These are phyloP conservation scores for Amesomyces nigricolor DNA, from an alignment of 2,329 filamentous ascomycete species.

Conservation along the genomic window DNA sequence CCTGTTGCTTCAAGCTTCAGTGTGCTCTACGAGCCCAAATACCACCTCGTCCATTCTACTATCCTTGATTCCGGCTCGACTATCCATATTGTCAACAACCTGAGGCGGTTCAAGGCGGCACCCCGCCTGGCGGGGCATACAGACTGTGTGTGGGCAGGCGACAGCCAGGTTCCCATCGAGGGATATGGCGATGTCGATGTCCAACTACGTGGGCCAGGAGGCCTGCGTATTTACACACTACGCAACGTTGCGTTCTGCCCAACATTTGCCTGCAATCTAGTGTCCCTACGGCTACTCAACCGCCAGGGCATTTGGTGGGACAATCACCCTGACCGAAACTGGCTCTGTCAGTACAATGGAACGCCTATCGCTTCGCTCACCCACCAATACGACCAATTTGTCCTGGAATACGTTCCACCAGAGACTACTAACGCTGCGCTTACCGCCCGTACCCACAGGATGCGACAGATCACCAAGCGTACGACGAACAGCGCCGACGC, in stretches of 20 bases:
- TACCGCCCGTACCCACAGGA: no score
- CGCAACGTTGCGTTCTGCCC: neutral
- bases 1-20: no score
- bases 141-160: neutral
- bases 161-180: neutral
- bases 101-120: neutral
- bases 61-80: neutral
- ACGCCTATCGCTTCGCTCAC: no score
- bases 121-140: neutral
- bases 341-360: neutral
- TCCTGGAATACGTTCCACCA: no score
- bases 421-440: no score
- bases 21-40: neutral
- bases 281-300: neutral
- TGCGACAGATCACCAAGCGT: no score
- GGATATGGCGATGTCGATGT: neutral
- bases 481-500: no score
- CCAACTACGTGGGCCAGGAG: neutral
- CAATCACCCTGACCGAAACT: neutral
- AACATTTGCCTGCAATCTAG: neutral
- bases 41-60: neutral
- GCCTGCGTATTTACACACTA: neutral
- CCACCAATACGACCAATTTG: no score
- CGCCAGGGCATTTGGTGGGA: neutral
- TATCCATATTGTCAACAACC: neutral